A percentile compares a stretch with the other conserved stretches of the same genome.
Evolutionary conservation across 192 early-diverging fungal species (phyloP).

Genomic region (Linnemannia elongata): DNA sequence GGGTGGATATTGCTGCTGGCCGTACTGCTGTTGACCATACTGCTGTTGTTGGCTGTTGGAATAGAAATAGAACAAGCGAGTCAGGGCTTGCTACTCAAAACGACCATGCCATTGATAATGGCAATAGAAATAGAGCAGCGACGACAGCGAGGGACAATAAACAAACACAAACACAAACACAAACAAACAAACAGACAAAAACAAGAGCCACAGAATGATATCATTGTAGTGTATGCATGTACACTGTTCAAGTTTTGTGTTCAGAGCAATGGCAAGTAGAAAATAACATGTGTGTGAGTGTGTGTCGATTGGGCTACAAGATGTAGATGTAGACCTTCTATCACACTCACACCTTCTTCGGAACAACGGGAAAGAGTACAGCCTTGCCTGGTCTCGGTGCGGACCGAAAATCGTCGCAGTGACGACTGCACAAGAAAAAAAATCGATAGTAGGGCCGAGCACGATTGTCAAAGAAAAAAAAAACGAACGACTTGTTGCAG

Average conservation of each 20-base stretch:
- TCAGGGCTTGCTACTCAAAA: background rate
- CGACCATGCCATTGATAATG: background rate
- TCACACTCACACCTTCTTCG: background rate
- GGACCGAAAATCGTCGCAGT: background rate
- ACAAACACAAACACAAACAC: background rate
- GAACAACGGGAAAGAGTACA: background rate
- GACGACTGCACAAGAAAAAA: background rate
- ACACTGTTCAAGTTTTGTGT: background rate
- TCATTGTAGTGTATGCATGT: background rate
- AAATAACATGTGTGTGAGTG: background rate
- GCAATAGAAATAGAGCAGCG: background rate
- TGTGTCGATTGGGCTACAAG: background rate
- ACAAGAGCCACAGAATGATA: slow-evolving; percentile 6
- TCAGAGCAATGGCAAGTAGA: background rate
- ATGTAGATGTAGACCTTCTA: background rate
- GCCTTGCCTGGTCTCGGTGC: background rate
- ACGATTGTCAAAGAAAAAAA: background rate
- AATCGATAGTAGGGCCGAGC: background rate
- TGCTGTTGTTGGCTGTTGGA: background rate
- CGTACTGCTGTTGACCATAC: background rate
- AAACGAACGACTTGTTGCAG: background rate
- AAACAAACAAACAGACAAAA: too few relatives aligned
- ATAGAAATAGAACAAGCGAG: background rate
- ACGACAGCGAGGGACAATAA: background rate
- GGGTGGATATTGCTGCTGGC: slow-evolving; percentile 37